Conservation (phyloP, 148 eudicot genomes). For the Spergularia marina region DNA sequence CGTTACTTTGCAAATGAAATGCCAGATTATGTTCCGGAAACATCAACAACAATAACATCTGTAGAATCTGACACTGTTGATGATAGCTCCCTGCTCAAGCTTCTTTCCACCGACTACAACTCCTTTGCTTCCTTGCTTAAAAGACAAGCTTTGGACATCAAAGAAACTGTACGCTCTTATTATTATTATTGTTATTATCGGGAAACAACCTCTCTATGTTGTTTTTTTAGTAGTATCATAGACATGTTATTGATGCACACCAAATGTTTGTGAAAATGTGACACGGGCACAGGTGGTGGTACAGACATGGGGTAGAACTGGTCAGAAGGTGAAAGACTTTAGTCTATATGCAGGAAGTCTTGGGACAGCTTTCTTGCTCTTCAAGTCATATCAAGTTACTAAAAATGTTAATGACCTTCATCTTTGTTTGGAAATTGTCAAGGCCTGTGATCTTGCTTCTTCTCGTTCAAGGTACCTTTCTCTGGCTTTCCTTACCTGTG, state of each 20-base stretch:
- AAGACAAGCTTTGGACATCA: slow-evolving; percentile 17
- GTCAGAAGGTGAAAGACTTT: slow-evolving; percentile 37
- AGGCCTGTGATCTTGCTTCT: slow-evolving; percentile 58
- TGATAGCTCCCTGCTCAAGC: background rate
- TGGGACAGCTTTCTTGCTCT: slow-evolving; percentile 63
- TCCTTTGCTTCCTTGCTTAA: slow-evolving; percentile 16
- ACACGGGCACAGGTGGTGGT: slow-evolving; percentile 34
- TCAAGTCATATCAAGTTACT: slow-evolving; percentile 45
- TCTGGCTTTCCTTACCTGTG: background rate
- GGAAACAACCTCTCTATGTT: background rate
- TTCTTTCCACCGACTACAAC: slow-evolving; percentile 18
- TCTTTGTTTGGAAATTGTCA: slow-evolving; percentile 54
- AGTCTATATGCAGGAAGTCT: slow-evolving; percentile 50
- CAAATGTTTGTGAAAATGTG: slow-evolving; percentile 22
- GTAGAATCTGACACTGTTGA: background rate
- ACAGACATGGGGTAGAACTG: slow-evolving; percentile 48
- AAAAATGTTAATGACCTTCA: slow-evolving; percentile 40
- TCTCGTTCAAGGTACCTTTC: slow-evolving; percentile 32
- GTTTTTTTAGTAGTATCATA: background rate
- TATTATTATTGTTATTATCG: too few species aligned
- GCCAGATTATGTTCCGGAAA: slow-evolving; percentile 18
- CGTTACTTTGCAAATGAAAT: slow-evolving; percentile 19
- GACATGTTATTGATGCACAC: background rate
- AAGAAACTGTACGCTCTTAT: slow-evolving; percentile 12
- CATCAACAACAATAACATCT: background rate